These are phyloP conservation scores for Bipolaris gigantea DNA, from an alignment of 2,329 filamentous ascomycete species.

Conservation along the genomic window DNA sequence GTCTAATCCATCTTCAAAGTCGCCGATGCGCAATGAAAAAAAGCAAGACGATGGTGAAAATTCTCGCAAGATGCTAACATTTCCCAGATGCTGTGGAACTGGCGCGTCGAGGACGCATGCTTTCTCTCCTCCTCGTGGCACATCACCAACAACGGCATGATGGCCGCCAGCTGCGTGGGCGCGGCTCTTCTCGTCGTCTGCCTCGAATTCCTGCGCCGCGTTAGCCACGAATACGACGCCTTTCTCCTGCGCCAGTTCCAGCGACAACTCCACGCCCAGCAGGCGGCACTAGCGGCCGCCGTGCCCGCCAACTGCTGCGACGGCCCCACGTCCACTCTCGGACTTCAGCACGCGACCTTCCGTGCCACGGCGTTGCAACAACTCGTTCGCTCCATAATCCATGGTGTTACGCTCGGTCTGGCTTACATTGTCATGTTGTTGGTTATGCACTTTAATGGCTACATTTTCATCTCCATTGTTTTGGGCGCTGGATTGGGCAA, in stretches of 20 bases:
- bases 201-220: conserved; percentile 72
- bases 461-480: conserved; percentile 79
- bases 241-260: conserved; percentile 61
- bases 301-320: conserved; percentile 30
- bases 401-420: conserved; percentile 71
- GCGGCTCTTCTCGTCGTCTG: conserved; percentile 71
- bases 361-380: conserved; percentile 68
- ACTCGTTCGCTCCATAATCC: conserved; percentile 64
- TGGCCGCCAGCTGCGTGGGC: conserved; percentile 79
- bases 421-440: conserved; percentile 80
- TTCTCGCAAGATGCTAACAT: conserved; percentile 3
- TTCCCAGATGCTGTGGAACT: conserved; percentile 76
- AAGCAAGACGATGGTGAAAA: neutral
- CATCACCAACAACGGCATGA: conserved; percentile 69
- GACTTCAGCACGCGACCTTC: conserved; percentile 38
- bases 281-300: conserved; percentile 23
- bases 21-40: no score
- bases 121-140: conserved; percentile 73
- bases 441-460: conserved; percentile 68
- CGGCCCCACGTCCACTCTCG: conserved; percentile 23
- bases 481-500: conserved; percentile 73
- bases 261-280: conserved; percentile 33
- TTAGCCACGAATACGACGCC: conserved; percentile 72
- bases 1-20: neutral
- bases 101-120: conserved; percentile 69